Evolutionary conservation across 192 early-diverging fungal genomes (phyloP).

Genomic region (Podila epicladia): DNA sequence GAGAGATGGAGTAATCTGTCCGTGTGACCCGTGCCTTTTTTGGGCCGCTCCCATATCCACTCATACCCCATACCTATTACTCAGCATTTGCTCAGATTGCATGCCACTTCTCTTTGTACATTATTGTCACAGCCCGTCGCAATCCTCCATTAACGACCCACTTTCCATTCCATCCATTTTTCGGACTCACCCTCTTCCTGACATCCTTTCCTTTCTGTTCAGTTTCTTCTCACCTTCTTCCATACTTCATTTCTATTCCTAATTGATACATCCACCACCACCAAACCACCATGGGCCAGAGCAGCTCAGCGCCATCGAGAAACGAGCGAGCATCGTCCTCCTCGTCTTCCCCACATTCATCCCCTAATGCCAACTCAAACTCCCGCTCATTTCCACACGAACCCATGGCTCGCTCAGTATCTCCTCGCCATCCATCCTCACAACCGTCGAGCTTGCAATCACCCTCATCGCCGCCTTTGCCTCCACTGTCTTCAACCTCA

Average conservation of each 20-base stretch:
- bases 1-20: no score
- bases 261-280: neutral
- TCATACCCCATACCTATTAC: no score
- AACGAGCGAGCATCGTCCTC: conserved; percentile 4
- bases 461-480: neutral
- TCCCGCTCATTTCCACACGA: no score
- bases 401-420: neutral
- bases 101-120: no score
- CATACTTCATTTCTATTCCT: neutral
- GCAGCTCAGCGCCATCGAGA: conserved; percentile 13
- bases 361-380: neutral
- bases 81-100: no score
- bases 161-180: neutral
- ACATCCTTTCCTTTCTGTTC: no score
- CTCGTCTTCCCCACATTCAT: neutral
- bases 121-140: no score
- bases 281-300: conserved; percentile 1
- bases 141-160: no score
- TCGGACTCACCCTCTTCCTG: neutral
- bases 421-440: conserved; percentile 2
- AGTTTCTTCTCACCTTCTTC: neutral
- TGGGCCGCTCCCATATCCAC: no score
- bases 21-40: no score
- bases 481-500: conserved; percentile 14
- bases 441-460: no score